Evolutionary conservation across 1,284 basidiomycete species (phyloP), one percentile per base, ranked within the genome.

Genomic region (Ceratobasidium sp.): DNA sequence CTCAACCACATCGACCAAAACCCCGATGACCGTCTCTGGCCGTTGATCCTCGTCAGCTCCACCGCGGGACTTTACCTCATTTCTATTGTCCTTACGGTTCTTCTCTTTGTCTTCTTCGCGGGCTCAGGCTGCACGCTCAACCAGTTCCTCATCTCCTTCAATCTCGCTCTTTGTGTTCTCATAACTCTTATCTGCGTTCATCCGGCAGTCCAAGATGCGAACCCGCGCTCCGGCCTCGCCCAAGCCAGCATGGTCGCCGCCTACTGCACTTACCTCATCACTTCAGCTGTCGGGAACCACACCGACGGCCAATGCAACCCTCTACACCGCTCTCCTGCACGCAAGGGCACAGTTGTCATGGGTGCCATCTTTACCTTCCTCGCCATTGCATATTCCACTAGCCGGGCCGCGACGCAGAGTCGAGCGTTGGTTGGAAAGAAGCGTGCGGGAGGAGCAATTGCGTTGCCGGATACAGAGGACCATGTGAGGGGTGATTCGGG

Each of bases 381-480:
- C 57, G 96, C 98, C 1, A 98, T 99, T 77, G 97, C 98, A 11
- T 99, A 98, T 81, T 98, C 96, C 26, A 99, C 97, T 0, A 95
- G 91, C 26, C 87, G 98, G 57, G 97, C 98, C 1, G 97, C 98
- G 7, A 99, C 97, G 0, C 96, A 98, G 82, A 95, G 92, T 78
- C 90, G 92, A 75, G 95, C 95, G 13, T 84, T 98, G 41, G 92
- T 94, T 0, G 96, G 96, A 11, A 88, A 85, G 77, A 85, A 85
- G 41, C 89, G 86, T 76, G 81, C 81, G 23, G 77, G 78, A 47
- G 90, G 89, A 13, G 84, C 85, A 2, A 87, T 96, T 38, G 84
- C 89, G 57, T 83, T 96, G 14, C 82, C 88, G 2, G 86, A 88
- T 71, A 75, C 78, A 69, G 77, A 73, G 49, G 85, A 87, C 41